Conservation (phyloP, 257 asterid species). For the Ligustrum vulgare region DNA sequence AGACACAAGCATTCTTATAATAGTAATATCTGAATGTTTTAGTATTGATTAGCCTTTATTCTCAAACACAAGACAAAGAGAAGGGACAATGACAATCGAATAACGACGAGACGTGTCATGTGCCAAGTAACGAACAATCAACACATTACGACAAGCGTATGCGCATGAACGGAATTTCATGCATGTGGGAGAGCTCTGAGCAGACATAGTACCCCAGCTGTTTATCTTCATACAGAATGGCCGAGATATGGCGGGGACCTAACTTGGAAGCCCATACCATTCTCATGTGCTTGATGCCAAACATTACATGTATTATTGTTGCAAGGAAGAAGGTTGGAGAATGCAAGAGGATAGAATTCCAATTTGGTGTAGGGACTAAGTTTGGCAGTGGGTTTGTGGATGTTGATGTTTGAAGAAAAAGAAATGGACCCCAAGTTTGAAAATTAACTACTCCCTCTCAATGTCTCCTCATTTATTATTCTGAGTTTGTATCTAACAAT, state of each 20-base stretch:
- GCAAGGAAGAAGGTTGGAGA: conserved; percentile 21
- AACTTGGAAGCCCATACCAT: conserved; percentile 46
- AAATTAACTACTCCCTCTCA: conserved; percentile 21
- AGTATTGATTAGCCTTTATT: neutral
- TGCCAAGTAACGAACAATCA: conserved; percentile 16
- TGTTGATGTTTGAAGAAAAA: conserved; percentile 3
- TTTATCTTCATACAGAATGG: conserved; percentile 26
- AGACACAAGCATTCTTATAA: neutral
- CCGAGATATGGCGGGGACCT: conserved; percentile 24
- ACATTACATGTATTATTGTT: neutral
- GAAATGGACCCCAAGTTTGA: conserved; percentile 22
- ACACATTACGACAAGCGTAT: conserved; percentile 32
- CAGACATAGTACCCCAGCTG: conserved; percentile 24
- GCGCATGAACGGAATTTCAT: conserved; percentile 35
- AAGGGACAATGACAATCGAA: conserved; percentile 15
- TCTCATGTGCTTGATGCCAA: conserved; percentile 17
- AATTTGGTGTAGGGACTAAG: conserved; percentile 33
- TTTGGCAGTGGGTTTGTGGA: conserved; percentile 24
- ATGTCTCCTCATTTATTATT: conserved; percentile 27
- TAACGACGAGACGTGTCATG: neutral
- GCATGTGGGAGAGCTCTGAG: conserved; percentile 15
- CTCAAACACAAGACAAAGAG: neutral
- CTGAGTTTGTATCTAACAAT: conserved; percentile 12
- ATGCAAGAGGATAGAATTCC: conserved; percentile 36
- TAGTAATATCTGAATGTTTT: neutral